phyloP scores from a whole-genome alignment of 1,139 yeast species.

The Cylindricascospora bacillispora region DNA sequence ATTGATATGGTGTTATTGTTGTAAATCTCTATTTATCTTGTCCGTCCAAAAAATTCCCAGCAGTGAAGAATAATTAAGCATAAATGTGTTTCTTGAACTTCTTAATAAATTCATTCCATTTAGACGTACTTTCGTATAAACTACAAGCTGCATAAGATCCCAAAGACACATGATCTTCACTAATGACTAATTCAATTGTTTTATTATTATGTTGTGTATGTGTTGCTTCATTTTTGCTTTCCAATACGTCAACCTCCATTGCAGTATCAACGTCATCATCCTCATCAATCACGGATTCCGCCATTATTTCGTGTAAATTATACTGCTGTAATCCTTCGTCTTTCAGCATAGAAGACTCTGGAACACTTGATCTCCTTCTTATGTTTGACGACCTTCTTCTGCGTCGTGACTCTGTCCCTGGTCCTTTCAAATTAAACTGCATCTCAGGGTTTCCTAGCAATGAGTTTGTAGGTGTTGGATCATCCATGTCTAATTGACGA shows the following conservation, averaged over 20 bases:
- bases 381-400: slow-evolving; percentile 20
- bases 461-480: not conserved
- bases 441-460: slow-evolving; percentile 1
- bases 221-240: slow-evolving; percentile 3
- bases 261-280: slow-evolving; percentile 10
- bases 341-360: slow-evolving; percentile 21
- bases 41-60: too few relatives aligned
- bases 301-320: slow-evolving; percentile 23
- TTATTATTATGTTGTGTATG: slow-evolving; percentile 4
- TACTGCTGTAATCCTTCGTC: slow-evolving; percentile 25
- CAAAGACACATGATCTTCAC: slow-evolving; percentile 21
- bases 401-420: slow-evolving; percentile 5
- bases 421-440: slow-evolving; percentile 1
- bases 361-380: slow-evolving; percentile 19
- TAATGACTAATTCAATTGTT: slow-evolving; percentile 10
- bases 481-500: not conserved
- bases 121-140: slow-evolving; percentile 12
- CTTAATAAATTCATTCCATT: slow-evolving; percentile 16
- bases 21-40: too few relatives aligned
- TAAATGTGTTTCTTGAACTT: slow-evolving; percentile 2
- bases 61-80: too few relatives aligned
- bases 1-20: too few relatives aligned
- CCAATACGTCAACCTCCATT: slow-evolving; percentile 7
- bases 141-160: slow-evolving; percentile 14
- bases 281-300: slow-evolving; percentile 14